phyloP scores from a whole-genome alignment of 768 basidiomycete species.

The Tubosaeta brunneosetosa region DNA sequence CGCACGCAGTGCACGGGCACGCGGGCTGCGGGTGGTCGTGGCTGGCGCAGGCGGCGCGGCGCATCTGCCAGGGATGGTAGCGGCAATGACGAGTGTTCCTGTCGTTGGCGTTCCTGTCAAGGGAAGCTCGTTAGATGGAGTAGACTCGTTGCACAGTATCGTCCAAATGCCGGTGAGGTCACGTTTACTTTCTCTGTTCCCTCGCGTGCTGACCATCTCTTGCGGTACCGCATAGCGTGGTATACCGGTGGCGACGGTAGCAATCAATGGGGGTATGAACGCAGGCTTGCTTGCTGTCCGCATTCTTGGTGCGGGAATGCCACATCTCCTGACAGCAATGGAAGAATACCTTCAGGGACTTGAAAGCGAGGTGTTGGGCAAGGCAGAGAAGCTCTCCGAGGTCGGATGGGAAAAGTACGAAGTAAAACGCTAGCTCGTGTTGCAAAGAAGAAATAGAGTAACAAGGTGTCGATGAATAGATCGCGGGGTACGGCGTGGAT shows the following conservation, averaged over 20 bases:
- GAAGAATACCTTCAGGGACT: slow-evolving; percentile 65
- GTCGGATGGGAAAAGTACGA: slow-evolving; percentile 86
- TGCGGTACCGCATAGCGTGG: slow-evolving; percentile 59
- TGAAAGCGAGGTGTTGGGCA: slow-evolving; percentile 72
- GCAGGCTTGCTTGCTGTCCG: slow-evolving; percentile 89
- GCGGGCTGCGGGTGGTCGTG: slow-evolving; percentile 73
- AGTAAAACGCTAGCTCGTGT: slow-evolving; percentile 32
- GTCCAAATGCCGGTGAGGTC: slow-evolving; percentile 95
- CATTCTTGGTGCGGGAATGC: slow-evolving; percentile 76
- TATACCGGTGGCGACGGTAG: slow-evolving; percentile 95
- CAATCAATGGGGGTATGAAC: slow-evolving; percentile 93
- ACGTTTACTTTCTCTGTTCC: neutral
- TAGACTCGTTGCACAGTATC: slow-evolving; percentile 95
- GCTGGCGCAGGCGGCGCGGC: slow-evolving; percentile 99
- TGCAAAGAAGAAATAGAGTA: neutral
- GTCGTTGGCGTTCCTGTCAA: slow-evolving; percentile 98
- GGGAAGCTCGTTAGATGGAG: slow-evolving; percentile 88
- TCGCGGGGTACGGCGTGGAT: no score
- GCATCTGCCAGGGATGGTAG: slow-evolving; percentile 98
- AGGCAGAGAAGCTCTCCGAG: slow-evolving; percentile 69
- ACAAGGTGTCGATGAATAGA: neutral
- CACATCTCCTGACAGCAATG: slow-evolving; percentile 60
- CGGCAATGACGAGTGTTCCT: slow-evolving; percentile 86
- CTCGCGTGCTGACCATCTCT: neutral
- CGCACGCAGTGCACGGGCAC: slow-evolving; percentile 63